Conservation (phyloP, 495 filamentous ascomycete species). For the Trichocladium uniseriatum region DNA sequence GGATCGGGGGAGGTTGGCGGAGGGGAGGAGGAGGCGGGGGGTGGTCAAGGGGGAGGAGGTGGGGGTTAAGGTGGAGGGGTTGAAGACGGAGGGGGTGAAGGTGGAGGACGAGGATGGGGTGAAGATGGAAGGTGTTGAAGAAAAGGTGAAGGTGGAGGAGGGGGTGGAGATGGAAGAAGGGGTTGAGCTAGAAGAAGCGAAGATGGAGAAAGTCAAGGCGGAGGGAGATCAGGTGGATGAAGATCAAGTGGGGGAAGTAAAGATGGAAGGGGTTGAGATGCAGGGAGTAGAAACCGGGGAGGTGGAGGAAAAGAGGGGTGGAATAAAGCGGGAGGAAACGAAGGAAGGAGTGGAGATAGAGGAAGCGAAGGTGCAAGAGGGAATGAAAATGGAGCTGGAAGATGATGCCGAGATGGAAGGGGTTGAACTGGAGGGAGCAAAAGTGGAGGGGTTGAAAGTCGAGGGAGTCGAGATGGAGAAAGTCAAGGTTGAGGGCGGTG, state of each 20-base stretch:
- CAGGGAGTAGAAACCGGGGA: neutral
- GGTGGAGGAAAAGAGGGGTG: no score
- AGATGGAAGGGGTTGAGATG: neutral
- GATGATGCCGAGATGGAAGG: neutral
- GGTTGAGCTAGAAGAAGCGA: neutral
- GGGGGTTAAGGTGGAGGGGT: slow-evolving; percentile 17
- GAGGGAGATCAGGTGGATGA: neutral
- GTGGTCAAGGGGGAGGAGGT: slow-evolving; percentile 22
- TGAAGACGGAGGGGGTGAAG: slow-evolving; percentile 16
- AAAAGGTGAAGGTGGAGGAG: slow-evolving; percentile 17
- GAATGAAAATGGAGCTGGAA: slow-evolving; percentile 2
- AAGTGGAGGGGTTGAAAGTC: no score
- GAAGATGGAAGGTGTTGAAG: slow-evolving; percentile 15
- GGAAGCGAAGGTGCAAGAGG: neutral
- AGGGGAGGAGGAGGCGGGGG: slow-evolving; percentile 34
- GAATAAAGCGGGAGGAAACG: no score
- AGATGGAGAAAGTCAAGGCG: neutral
- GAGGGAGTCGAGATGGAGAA: no score
- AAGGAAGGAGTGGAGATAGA: neutral
- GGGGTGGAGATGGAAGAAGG: slow-evolving; percentile 4
- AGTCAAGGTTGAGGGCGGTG: no score
- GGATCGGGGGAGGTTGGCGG: slow-evolving; percentile 44
- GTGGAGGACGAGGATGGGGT: slow-evolving; percentile 21
- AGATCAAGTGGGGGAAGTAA: neutral
- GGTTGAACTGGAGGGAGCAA: neutral